Evolutionary conservation across 495 filamentous ascomycete species (phyloP), one percentile per base, ranked within the genome.

Genomic region (Talaromyces nanjingensis): DNA sequence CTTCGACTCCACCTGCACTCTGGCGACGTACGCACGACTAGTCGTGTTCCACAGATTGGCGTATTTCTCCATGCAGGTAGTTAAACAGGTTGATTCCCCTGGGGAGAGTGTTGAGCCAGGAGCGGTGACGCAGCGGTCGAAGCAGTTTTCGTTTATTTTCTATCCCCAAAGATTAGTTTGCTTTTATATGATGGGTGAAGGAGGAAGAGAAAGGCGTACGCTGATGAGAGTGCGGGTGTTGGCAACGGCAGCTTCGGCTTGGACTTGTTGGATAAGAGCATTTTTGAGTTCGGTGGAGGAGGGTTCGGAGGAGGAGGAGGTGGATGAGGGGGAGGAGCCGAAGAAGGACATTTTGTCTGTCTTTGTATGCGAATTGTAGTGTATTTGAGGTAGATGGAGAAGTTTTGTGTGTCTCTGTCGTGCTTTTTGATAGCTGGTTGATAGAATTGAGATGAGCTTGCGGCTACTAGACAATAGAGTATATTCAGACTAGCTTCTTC

Each of bases 141-240:
- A 98, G 84, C 94, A 98, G 82, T 96, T 87, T 73, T 93, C 87
- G 83, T 97, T 96, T 75, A 98, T 83, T 89, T 92, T 96, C 94
- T 98, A 67, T 53, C 24, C 7, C n/a, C 0, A 22, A 9, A 8
- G 18, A 42, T 29, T 22, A 14, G 12, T 42, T 57, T 12, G 20
- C 9, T 39, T 27, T 34, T 59, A 27, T 5, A 60, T 53, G 20
- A 34, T 59, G 20, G 22, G n/a, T n/a, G n/a, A n/a, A n/a, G n/a
- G n/a, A n/a, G 31, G 33, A 31, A 45, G 39, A 18, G 61, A 22
- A 54, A 24, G 47, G 67, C 78, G 64, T 85, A 91, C 92, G 71
- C 88, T 82, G 74, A 96, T 88, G 65, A 96, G 78, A 62, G 80
- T 76, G 67, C 84, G 83, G 62, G 90, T 90, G 70, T 96, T 97